phyloP scores from a whole-genome alignment of 2,329 filamentous ascomycete genomes.

The Colletotrichum sp. region DNA sequence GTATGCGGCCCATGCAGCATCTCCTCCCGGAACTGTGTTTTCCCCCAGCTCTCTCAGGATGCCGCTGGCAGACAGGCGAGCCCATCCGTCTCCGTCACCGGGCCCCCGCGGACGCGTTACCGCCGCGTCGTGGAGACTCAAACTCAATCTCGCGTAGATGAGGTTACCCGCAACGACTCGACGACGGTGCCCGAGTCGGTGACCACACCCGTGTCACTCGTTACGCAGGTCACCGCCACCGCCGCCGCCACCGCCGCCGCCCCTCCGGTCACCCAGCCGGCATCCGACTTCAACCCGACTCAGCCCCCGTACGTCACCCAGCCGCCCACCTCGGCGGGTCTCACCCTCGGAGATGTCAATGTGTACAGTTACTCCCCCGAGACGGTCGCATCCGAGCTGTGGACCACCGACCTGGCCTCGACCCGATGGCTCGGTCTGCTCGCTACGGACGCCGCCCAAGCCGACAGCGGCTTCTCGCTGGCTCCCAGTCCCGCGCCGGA shows the following conservation, averaged over 20 bases:
- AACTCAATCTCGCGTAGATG: not conserved
- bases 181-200: not conserved
- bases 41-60: not conserved
- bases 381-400: constrained; percentile 29
- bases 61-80: not conserved
- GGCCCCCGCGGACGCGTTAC: not conserved
- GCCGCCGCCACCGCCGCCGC: not conserved
- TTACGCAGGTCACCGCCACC: not conserved
- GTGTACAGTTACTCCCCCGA: constrained; percentile 26
- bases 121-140: not conserved
- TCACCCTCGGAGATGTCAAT: constrained; percentile 8
- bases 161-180: not conserved
- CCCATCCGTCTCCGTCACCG: not conserved
- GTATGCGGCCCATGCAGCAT: constrained; percentile 27
- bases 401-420: constrained; percentile 32
- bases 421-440: constrained; percentile 34
- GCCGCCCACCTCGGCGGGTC: not conserved
- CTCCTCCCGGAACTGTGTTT: constrained; percentile 26
- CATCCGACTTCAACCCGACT: not conserved
- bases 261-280: not conserved
- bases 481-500: constrained; percentile 23
- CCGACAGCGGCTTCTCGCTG: constrained; percentile 32
- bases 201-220: not conserved
- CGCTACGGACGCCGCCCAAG: constrained; percentile 33
- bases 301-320: not conserved